These are phyloP conservation scores for Hortaea werneckii DNA, from an alignment of 2,329 filamentous ascomycete genomes.

Conservation along the genomic window DNA sequence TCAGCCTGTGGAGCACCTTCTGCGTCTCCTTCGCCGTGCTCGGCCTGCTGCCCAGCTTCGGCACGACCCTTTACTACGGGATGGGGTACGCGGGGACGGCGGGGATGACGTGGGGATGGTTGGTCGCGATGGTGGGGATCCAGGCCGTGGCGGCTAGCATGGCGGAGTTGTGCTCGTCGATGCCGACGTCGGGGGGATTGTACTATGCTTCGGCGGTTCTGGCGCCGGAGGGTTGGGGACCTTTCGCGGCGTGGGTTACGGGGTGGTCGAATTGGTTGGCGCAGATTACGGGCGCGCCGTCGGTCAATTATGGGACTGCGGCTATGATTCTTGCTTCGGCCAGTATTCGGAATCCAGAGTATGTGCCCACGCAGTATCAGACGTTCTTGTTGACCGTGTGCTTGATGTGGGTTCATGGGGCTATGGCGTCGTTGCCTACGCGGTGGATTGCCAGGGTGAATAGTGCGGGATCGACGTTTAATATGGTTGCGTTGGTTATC, in stretches of 20 bases:
- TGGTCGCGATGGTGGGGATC: slow-evolving; percentile 62
- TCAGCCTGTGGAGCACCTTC: slow-evolving; percentile 64
- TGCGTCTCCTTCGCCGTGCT: slow-evolving; percentile 65
- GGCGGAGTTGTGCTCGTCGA: slow-evolving; percentile 57
- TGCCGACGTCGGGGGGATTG: slow-evolving; percentile 49
- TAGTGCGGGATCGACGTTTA: slow-evolving; percentile 59
- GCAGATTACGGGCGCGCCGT: slow-evolving; percentile 57
- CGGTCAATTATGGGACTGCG: slow-evolving; percentile 55
- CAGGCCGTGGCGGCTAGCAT: slow-evolving; percentile 55
- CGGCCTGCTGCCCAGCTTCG: slow-evolving; percentile 60
- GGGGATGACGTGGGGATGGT: slow-evolving; percentile 61
- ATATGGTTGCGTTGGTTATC: slow-evolving; percentile 56
- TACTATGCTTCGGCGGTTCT: slow-evolving; percentile 67
- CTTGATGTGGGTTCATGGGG: slow-evolving; percentile 55
- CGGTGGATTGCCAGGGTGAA: slow-evolving; percentile 62
- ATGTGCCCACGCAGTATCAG: slow-evolving; percentile 55
- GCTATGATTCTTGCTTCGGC: slow-evolving; percentile 63
- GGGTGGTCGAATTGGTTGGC: slow-evolving; percentile 63
- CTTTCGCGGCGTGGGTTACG: slow-evolving; percentile 57
- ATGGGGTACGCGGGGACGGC: slow-evolving; percentile 33
- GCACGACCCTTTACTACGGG: slow-evolving; percentile 61
- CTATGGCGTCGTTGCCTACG: slow-evolving; percentile 61
- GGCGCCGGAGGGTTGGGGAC: slow-evolving; percentile 50
- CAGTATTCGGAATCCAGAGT: slow-evolving; percentile 58
- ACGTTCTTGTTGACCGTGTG: slow-evolving; percentile 57